Evolutionary conservation across 805 yeast species (phyloP), one percentile per base, ranked within the genome.

Genomic region (Candida boleticola): DNA sequence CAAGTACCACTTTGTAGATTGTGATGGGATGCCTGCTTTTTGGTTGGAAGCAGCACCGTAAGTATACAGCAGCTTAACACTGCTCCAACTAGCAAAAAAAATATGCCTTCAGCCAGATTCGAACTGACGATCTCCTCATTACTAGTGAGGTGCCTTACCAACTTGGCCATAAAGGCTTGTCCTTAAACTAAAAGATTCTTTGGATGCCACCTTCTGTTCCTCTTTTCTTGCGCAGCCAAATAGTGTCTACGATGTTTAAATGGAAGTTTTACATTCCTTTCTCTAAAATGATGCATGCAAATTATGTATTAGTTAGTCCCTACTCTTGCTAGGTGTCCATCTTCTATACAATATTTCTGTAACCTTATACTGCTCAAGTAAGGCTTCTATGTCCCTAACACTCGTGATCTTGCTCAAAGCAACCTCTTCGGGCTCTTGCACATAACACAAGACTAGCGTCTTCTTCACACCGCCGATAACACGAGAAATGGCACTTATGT

Each of bases 391-490:
- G 54, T 35, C 16, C 45, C 42, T 23, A 39, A 49, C 34, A 9
- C n/a, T n/a, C n/a, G n/a, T n/a, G n/a, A n/a, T n/a, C n/a, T n/a
- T n/a, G n/a, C n/a, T n/a, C n/a, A n/a, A n/a, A n/a, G n/a, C n/a
- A n/a, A n/a, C n/a, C n/a, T n/a, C n/a, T n/a, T n/a, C n/a, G n/a
- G 89, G 85, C 10, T 66, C 55, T 29, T 78, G 79, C 7, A 93
- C 87, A 60, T 77, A 88, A 32, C 78, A 77, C 30, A 89, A 54
- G 1, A 90, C 76, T 49, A 90, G 62, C 6, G 80, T 80, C 68
- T 93, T 93, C 54, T 82, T 82, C 10, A 93, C 98, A 17, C 90
- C 87, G 0, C 95, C 85, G 34, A 88, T 79, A 1, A 93, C 96
- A 44, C 99, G 76, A 36, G 84, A 81, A 20, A 80, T 60, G 2